phyloP scores from a whole-genome alignment of 495 filamentous ascomycete species.

The Hypoxylon fragiforme region DNA sequence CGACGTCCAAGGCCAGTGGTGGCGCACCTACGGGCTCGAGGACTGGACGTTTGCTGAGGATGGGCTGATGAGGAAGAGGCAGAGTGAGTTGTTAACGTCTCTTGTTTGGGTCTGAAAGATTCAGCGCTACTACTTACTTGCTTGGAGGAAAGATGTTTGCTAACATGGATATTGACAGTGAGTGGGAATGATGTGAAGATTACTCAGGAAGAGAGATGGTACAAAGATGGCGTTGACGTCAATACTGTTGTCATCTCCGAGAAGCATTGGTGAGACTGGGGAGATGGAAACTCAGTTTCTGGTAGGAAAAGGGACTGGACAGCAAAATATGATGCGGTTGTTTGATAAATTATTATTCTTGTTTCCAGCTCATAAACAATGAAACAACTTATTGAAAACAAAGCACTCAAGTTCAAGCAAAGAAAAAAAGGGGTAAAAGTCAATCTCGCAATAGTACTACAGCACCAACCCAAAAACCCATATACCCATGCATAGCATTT shows the following conservation, averaged over 20 bases:
- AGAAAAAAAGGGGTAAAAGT: no score
- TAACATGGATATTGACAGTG: conserved; percentile 46
- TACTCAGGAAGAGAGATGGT: conserved; percentile 65
- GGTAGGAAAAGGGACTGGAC: no score
- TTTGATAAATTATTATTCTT: no score
- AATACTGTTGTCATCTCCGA: conserved; percentile 70
- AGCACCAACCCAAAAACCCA: no score
- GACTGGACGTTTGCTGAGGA: conserved; percentile 87
- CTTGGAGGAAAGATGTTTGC: not conserved
- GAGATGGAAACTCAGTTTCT: not conserved
- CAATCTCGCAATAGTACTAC: no score
- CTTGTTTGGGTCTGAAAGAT: not conserved
- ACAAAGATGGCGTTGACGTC: conserved; percentile 72
- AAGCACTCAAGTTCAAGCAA: no score
- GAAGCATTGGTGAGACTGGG: conserved; percentile 68
- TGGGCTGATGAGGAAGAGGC: conserved; percentile 81
- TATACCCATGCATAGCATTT: no score
- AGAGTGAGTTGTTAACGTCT: conserved; percentile 53
- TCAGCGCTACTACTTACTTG: not conserved
- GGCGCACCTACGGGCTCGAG: conserved; percentile 86
- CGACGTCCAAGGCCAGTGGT: conserved; percentile 78
- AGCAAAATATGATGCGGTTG: no score
- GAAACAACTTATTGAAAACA: no score
- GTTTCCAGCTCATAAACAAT: no score
- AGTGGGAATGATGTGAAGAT: conserved; percentile 86